phyloP scores from a whole-genome alignment of 2,329 filamentous ascomycete species.

The Chaetomiaceae sp. region DNA sequence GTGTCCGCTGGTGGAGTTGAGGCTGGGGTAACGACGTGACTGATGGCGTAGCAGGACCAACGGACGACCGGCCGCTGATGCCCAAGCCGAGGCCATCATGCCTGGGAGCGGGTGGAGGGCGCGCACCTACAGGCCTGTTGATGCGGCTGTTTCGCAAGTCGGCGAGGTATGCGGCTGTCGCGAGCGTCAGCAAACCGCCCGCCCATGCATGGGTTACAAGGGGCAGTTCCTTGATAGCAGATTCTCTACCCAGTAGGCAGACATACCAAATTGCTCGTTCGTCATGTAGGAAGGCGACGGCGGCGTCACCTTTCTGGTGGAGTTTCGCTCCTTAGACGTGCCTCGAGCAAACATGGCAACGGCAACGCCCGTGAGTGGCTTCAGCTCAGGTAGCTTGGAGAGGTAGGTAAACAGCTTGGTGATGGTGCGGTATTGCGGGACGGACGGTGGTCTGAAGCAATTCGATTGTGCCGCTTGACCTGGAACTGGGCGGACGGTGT shows the following conservation, averaged over 20 bases:
- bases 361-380: too few relatives aligned
- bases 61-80: slow-evolving; percentile 25
- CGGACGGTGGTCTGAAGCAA: not conserved
- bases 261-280: slow-evolving; percentile 61
- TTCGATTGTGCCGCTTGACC: too few relatives aligned
- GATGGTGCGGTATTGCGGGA: not conserved
- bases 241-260: too few relatives aligned
- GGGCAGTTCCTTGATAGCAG: too few relatives aligned
- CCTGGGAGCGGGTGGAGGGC: slow-evolving; percentile 48
- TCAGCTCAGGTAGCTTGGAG: too few relatives aligned
- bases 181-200: slow-evolving; percentile 9
- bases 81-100: slow-evolving; percentile 32
- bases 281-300: slow-evolving; percentile 60
- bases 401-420: too few relatives aligned
- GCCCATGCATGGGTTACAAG: too few relatives aligned
- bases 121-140: slow-evolving; percentile 62
- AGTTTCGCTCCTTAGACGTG: slow-evolving; percentile 30
- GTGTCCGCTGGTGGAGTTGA: slow-evolving; percentile 30
- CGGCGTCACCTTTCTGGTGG: slow-evolving; percentile 50
- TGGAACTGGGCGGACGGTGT: too few relatives aligned
- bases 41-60: slow-evolving; percentile 28
- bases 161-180: slow-evolving; percentile 60
- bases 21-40: slow-evolving; percentile 30
- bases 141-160: slow-evolving; percentile 63
- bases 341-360: slow-evolving; percentile 29